These are phyloP conservation scores for Apocynum venetum DNA, from an alignment of 257 asterid genomes.

Conservation along the genomic window DNA sequence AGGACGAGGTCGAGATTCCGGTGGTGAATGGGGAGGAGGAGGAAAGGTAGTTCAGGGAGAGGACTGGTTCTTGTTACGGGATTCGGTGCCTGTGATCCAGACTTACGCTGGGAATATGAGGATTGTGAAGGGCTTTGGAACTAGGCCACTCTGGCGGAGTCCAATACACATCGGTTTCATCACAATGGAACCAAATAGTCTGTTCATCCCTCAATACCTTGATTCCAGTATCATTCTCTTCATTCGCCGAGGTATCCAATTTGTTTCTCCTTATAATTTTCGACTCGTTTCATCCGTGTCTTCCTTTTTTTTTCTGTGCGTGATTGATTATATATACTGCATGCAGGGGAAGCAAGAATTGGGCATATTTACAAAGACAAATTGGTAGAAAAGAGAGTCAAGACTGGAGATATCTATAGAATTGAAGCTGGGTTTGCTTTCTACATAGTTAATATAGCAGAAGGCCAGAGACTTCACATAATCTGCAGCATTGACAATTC, in stretches of 20 bases:
- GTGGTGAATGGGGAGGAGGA: background rate
- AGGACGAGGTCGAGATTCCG: background rate
- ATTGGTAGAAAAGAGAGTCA: conserved; percentile 53
- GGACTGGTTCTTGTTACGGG: conserved; percentile 5
- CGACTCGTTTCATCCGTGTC: background rate
- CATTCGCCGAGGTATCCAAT: conserved; percentile 53
- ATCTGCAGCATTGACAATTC: conserved; percentile 71
- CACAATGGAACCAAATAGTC: conserved; percentile 74
- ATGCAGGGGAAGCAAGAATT: conserved; percentile 72
- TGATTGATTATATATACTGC: background rate
- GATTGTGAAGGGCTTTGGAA: conserved; percentile 45
- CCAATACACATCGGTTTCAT: conserved; percentile 34
- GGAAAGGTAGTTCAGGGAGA: background rate
- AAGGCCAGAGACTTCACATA: conserved; percentile 63
- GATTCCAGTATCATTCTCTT: conserved; percentile 72
- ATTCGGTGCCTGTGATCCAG: conserved; percentile 29
- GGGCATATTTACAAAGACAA: conserved; percentile 76
- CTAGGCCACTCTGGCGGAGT: background rate
- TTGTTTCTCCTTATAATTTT: background rate
- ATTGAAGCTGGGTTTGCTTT: conserved; percentile 79
- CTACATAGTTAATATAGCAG: conserved; percentile 54
- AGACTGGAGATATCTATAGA: conserved; percentile 67
- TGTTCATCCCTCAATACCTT: conserved; percentile 84
- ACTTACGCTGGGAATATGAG: conserved; percentile 76
- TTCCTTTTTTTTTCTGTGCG: background rate